These are phyloP conservation scores for Rhododendron ferrugineum DNA, from an alignment of 148 eudicot species.

Conservation along the genomic window DNA sequence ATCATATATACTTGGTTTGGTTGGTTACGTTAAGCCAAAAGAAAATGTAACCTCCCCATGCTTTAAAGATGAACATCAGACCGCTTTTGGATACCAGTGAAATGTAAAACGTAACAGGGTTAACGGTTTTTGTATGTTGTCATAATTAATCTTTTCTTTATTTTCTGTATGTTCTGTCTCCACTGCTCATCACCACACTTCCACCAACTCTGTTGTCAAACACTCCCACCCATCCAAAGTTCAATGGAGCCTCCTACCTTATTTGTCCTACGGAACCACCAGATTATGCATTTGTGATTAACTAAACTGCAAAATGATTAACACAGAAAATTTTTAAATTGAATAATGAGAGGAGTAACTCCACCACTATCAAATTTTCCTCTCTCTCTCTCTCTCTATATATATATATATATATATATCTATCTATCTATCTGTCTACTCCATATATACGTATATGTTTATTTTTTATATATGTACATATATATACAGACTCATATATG, in stretches of 20 bases:
- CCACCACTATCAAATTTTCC: neutral
- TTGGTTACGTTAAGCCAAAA: neutral
- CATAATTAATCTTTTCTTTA: neutral
- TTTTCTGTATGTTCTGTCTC: neutral
- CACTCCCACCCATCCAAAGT: neutral
- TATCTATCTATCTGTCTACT: too few relatives aligned
- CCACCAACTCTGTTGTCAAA: neutral
- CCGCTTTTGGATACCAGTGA: neutral
- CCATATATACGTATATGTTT: too few relatives aligned
- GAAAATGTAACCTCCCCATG: neutral
- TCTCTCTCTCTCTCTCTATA: too few relatives aligned
- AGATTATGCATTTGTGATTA: neutral
- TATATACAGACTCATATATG: neutral
- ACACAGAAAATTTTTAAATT: neutral
- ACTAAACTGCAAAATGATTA: neutral
- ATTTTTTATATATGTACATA: neutral
- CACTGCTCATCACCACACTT: neutral
- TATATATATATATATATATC: too few relatives aligned
- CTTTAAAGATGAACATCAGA: neutral
- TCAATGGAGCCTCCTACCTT: neutral
- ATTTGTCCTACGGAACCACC: neutral
- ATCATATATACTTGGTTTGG: neutral
- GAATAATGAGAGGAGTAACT: neutral
- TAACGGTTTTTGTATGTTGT: neutral
- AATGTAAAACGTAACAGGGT: neutral